Evolutionary conservation across 106 monocot species (phyloP).

Genomic region (Xerophyta viscosa): DNA sequence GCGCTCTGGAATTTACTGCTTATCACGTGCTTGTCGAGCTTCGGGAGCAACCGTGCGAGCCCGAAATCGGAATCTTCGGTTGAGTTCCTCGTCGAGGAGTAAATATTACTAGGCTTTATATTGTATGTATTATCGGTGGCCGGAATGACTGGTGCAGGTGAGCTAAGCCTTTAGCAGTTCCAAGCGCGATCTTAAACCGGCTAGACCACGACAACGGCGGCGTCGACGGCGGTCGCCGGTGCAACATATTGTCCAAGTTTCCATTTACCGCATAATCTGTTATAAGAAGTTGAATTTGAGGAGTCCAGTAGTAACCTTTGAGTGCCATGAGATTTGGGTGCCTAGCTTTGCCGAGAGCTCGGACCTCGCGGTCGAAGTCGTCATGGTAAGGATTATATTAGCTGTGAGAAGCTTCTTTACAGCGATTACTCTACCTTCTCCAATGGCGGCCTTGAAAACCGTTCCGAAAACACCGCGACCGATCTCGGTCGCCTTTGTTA

Average conservation of each 20-base stretch:
- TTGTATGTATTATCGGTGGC: constrained; percentile 85
- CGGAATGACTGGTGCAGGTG: constrained; percentile 77
- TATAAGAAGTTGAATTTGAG: constrained; percentile 76
- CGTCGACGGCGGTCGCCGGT: constrained; percentile 5
- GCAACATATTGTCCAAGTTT: constrained; percentile 47
- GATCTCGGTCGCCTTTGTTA: constrained; percentile 74
- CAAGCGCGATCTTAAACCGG: constrained; percentile 65
- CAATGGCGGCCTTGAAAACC: constrained; percentile 53
- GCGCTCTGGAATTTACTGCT: constrained; percentile 42
- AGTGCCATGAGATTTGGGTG: constrained; percentile 76
- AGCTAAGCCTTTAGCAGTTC: constrained; percentile 60
- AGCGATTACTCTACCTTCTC: constrained; percentile 33
- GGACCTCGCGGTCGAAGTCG: constrained; percentile 82
- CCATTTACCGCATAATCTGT: constrained; percentile 60
- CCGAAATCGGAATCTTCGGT: constrained; percentile 76
- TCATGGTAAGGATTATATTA: constrained; percentile 51
- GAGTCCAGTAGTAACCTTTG: constrained; percentile 93
- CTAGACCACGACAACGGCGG: constrained; percentile 46
- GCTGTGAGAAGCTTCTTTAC: constrained; percentile 62
- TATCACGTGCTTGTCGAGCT: constrained; percentile 32
- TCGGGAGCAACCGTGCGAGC: constrained; percentile 58
- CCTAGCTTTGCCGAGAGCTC: constrained; percentile 57
- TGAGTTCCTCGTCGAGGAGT: constrained; percentile 42
- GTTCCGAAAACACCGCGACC: constrained; percentile 70
- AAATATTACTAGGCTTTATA: constrained; percentile 75